Conservation (phyloP, 176 grass and related monocot genomes). For the Melocanna baccifera region DNA sequence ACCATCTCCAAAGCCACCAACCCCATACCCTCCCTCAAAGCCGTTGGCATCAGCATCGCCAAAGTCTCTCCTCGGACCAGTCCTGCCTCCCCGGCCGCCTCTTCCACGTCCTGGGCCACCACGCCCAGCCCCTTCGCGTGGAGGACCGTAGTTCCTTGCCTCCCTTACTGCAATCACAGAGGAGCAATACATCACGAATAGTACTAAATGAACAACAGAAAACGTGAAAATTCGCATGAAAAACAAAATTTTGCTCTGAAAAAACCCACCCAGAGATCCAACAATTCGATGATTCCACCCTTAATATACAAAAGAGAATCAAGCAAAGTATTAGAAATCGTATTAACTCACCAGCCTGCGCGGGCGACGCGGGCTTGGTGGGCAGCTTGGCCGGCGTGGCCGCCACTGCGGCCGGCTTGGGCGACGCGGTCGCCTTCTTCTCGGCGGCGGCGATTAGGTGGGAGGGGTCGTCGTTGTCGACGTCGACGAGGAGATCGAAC, state of each 20-base stretch:
- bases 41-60: slow-evolving; percentile 40
- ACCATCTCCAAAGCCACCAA: slow-evolving; percentile 28
- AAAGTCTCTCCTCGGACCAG: slow-evolving; percentile 29
- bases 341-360: slow-evolving; percentile 58
- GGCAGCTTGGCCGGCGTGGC: slow-evolving; percentile 41
- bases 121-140: slow-evolving; percentile 42
- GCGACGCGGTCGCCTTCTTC: slow-evolving; percentile 43
- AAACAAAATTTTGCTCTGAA: background rate
- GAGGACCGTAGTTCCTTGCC: slow-evolving; percentile 38
- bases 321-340: background rate
- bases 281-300: background rate
- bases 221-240: background rate
- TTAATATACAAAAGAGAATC: background rate
- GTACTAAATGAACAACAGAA: background rate
- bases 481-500: slow-evolving; percentile 84
- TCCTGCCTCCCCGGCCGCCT: slow-evolving; percentile 46
- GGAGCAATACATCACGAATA: background rate
- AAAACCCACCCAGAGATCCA: background rate
- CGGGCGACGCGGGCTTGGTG: slow-evolving; percentile 60
- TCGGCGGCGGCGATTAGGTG: slow-evolving; percentile 56
- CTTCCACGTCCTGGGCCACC: slow-evolving; percentile 55
- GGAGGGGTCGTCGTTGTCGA: slow-evolving; percentile 61
- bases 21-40: slow-evolving; percentile 33
- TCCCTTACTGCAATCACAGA: slow-evolving; percentile 46
- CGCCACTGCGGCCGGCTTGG: background rate